Base-by-base conservation (phyloP, 202 grass and related monocot species). In the Dendrocalamus latiflorus region DNA sequence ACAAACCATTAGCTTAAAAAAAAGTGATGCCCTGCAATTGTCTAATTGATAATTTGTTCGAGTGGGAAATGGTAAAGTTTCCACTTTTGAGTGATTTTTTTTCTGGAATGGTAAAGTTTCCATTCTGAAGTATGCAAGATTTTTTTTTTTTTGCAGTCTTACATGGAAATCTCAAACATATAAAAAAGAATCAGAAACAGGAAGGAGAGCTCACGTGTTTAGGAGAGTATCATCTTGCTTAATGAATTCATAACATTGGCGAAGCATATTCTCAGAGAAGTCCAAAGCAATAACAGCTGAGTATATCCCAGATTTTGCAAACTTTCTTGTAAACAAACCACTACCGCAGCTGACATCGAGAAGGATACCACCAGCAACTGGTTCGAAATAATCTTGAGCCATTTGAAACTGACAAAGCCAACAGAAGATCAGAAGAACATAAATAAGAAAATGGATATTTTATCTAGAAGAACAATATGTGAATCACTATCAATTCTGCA, bases 181-280 rank as follows among this genome's bases (percentile, higher is more conserved):
- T 47, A n/a, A 69, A 76, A 28, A 70, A 37, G 25, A 38, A 14
- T 47, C 41, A 65, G 30, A 83, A 83, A 15, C 8, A 74, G 24
- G 14, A 70, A 57, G 13, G 53, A 57, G 59, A 48, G 10, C 91
- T 91, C 87, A 98, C 95, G 51, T 82, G 16, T 91, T 94, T 58
- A 86, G 58, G 37, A 93, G 85, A 80, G 82, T 90, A 72, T 83
- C 91, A 16, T 98, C 92, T 88, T 95, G 76, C 53, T 90, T 94
- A 65, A 91, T 93, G 83, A 95, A 98, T 21, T 95, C 95, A 78
- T 93, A 95, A 77, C 89, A 98, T 50, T 98, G 92, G 14, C 89
- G 90, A 79, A 98, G 95, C 95, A 98, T 98, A 86, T 98, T 98
- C 89, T 98, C 92, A 24, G 95, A 98, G 65, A 98, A 98, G 82